phyloP scores from a whole-genome alignment of 2,329 filamentous ascomycete species.

The Penicillium freii region DNA sequence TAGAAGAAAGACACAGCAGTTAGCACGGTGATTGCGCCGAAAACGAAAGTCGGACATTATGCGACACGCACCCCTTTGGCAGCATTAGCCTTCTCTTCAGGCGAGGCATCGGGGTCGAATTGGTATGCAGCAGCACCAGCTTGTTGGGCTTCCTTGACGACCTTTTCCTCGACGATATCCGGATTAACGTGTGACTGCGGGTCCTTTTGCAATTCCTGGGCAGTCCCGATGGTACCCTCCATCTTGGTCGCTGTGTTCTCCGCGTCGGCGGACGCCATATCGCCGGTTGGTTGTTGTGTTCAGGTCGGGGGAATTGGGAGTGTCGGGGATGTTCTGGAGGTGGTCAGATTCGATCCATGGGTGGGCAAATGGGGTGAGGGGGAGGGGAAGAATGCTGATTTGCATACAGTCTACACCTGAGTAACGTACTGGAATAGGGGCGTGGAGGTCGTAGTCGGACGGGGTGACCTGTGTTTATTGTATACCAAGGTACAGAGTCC shows the following conservation, averaged over 20 bases:
- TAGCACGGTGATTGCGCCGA: constrained; percentile 6
- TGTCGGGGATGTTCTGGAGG: background rate
- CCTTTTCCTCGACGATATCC: constrained; percentile 67
- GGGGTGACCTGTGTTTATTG: background rate
- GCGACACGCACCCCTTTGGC: constrained; percentile 65
- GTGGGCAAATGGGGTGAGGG: background rate
- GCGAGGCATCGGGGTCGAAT: constrained; percentile 81
- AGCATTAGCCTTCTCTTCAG: constrained; percentile 80
- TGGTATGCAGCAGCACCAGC: constrained; percentile 77
- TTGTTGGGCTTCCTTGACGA: constrained; percentile 74
- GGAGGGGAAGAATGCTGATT: background rate
- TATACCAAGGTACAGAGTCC: background rate
- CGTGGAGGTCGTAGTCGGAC: background rate
- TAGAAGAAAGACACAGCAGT: constrained; percentile 33
- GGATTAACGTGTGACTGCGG: constrained; percentile 66
- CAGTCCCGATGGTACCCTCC: constrained; percentile 75
- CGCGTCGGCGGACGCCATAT: constrained; percentile 34
- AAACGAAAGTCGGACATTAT: background rate
- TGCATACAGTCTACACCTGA: background rate
- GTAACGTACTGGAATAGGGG: background rate
- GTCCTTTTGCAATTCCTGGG: constrained; percentile 53
- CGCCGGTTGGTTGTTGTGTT: constrained; percentile 9
- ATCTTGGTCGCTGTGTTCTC: constrained; percentile 68
- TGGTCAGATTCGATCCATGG: background rate
- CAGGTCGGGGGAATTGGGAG: background rate